Percentiles rank a stretch among this genome's conserved stretches.
Evolutionary conservation across 495 filamentous ascomycete species (phyloP).

Genomic region (Penicillium pulvis): DNA sequence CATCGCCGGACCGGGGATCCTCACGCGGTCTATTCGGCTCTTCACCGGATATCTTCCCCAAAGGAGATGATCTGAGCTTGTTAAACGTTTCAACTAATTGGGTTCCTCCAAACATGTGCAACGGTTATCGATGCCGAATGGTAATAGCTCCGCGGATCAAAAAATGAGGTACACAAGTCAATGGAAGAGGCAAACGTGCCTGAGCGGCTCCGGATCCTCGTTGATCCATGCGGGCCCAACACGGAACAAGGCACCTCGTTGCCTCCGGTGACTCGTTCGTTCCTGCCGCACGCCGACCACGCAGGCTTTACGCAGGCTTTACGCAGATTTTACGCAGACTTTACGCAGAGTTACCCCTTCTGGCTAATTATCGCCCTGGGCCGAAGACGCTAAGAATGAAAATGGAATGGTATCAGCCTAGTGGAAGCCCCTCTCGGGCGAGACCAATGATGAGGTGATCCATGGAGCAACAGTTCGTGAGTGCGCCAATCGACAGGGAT

Average conservation of each 20-base stretch:
- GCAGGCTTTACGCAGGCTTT: too few species aligned
- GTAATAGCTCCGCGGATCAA: not conserved
- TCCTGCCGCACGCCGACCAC: too few species aligned
- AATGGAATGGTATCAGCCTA: conserved; percentile 24
- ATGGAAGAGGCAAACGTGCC: not conserved
- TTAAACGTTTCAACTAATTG: conserved; percentile 24
- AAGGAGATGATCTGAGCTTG: conserved; percentile 17
- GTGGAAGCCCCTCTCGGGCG: conserved; percentile 16
- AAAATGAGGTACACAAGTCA: conserved; percentile 2
- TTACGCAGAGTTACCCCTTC: conserved; percentile 3
- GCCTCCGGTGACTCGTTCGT: too few species aligned
- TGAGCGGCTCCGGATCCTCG: conserved; percentile 1
- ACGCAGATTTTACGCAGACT: too few species aligned
- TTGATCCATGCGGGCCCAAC: not conserved
- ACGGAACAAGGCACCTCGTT: not conserved
- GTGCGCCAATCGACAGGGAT: conserved; percentile 27
- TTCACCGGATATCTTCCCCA: conserved; percentile 16
- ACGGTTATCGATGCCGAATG: not conserved
- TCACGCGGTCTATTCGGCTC: conserved; percentile 18
- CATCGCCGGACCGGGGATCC: conserved; percentile 17
- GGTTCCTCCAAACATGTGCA: not conserved
- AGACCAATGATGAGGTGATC: conserved; percentile 25
- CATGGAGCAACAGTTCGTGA: conserved; percentile 31
- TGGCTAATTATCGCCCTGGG: conserved; percentile 11
- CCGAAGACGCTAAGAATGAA: conserved; percentile 20